Percentiles rank a stretch among this genome's conserved stretches.
Conservation (phyloP, 2,329 filamentous ascomycete species). For the Aspergillus latus region DNA sequence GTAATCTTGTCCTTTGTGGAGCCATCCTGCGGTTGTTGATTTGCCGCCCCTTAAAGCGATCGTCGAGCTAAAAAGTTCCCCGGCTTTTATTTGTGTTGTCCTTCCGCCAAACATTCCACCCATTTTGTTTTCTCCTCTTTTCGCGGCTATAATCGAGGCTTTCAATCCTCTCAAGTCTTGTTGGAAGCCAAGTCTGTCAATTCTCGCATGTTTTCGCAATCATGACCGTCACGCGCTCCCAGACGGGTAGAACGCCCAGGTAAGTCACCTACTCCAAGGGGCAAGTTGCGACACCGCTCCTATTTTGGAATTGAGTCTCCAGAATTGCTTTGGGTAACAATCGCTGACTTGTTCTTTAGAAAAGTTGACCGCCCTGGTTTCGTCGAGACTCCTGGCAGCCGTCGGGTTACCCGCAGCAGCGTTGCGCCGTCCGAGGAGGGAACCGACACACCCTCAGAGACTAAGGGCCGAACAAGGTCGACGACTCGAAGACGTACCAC, state of each 20-base stretch:
- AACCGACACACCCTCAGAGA: slow-evolving; percentile 27
- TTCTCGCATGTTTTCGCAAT: slow-evolving; percentile 22
- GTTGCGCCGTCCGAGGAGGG: slow-evolving; percentile 34
- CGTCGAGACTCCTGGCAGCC: slow-evolving; percentile 51
- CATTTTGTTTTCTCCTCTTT: neutral
- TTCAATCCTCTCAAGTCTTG: slow-evolving; percentile 5
- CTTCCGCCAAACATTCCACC: slow-evolving; percentile 14
- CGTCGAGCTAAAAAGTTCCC: slow-evolving; percentile 12
- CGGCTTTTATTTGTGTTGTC: slow-evolving; percentile 12
- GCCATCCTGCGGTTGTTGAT: neutral
- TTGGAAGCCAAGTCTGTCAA: neutral
- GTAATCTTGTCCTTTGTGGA: neutral
- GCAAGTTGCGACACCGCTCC: slow-evolving; percentile 4
- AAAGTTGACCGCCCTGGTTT: slow-evolving; percentile 54
- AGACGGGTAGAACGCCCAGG: slow-evolving; percentile 54
- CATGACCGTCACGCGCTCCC: slow-evolving; percentile 52
- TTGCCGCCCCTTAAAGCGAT: slow-evolving; percentile 10
- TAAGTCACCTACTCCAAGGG: slow-evolving; percentile 32
- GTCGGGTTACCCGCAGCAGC: slow-evolving; percentile 47
- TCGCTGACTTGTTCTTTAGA: slow-evolving; percentile 32
- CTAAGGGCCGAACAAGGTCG: slow-evolving; percentile 24
- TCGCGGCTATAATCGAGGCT: neutral
- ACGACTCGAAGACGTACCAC: slow-evolving; percentile 32
- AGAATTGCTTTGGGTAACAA: neutral
- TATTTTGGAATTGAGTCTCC: neutral